phyloP scores from a whole-genome alignment of 2,329 filamentous ascomycete species.

The Microdochium bolleyi region DNA sequence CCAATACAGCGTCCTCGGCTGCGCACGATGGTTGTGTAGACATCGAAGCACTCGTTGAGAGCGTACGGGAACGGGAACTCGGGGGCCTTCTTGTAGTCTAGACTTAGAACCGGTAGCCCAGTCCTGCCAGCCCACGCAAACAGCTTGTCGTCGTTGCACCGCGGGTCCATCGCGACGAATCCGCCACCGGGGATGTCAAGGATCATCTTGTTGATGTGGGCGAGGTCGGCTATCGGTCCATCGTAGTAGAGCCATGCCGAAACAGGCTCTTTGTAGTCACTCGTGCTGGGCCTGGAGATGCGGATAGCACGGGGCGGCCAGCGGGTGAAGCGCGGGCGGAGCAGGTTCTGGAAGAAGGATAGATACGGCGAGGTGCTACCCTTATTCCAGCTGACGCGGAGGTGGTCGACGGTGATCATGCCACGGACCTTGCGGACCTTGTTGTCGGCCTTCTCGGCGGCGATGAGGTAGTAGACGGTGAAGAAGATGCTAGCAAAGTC shows the following conservation, averaged over 20 bases:
- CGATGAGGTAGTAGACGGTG: slow-evolving; percentile 82
- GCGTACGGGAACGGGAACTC: slow-evolving; percentile 82
- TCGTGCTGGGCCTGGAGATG: slow-evolving; percentile 72
- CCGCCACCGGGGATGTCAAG: slow-evolving; percentile 90
- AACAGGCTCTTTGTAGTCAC: slow-evolving; percentile 76
- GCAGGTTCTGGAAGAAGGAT: slow-evolving; percentile 58
- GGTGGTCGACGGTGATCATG: slow-evolving; percentile 80
- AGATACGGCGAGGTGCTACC: slow-evolving; percentile 78
- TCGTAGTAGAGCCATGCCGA: slow-evolving; percentile 92
- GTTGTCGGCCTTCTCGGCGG: slow-evolving; percentile 90
- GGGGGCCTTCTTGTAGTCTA: slow-evolving; percentile 86
- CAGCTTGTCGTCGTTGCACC: slow-evolving; percentile 88
- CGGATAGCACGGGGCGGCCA: slow-evolving; percentile 77
- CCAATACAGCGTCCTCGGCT: slow-evolving; percentile 71
- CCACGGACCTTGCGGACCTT: slow-evolving; percentile 88
- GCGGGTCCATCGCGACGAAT: slow-evolving; percentile 94
- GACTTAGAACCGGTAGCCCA: slow-evolving; percentile 78
- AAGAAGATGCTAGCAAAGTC: slow-evolving; percentile 80
- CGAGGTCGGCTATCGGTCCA: slow-evolving; percentile 70
- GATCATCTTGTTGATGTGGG: slow-evolving; percentile 69
- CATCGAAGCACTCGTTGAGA: slow-evolving; percentile 81
- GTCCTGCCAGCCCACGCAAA: slow-evolving; percentile 87
- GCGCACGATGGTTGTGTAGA: slow-evolving; percentile 66
- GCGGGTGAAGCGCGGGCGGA: slow-evolving; percentile 71
- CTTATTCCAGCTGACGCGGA: slow-evolving; percentile 94